Conservation (phyloP, 805 yeast genomes). For the Candida boleticola region DNA sequence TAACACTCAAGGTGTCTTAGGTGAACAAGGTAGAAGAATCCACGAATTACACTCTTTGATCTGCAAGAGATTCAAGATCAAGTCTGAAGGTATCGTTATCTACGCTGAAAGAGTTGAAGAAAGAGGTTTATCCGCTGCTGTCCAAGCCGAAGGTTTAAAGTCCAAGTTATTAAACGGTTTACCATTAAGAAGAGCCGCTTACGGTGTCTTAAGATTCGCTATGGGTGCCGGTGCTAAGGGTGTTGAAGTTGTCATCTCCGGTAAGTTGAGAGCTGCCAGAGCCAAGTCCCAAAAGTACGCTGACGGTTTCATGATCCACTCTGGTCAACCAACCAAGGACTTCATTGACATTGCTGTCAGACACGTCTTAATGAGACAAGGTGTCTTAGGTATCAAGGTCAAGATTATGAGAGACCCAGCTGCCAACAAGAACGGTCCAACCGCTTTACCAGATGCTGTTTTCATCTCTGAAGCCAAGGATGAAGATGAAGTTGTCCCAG, state of each 20-base stretch:
- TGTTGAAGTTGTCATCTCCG: conserved; percentile 99
- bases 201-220: conserved; percentile 99
- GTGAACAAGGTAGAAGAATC: conserved; percentile 99
- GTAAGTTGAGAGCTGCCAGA: conserved; percentile 99
- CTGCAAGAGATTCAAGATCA: conserved; percentile 97
- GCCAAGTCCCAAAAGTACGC: conserved; percentile 99
- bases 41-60: conserved; percentile 96
- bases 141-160: conserved; percentile 98
- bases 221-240: conserved; percentile 99
- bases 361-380: conserved; percentile 99
- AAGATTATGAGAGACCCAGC: conserved; percentile 99
- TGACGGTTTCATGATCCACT: conserved; percentile 99
- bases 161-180: conserved; percentile 98
- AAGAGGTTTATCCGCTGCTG: conserved; percentile 99
- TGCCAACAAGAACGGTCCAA: conserved; percentile 79
- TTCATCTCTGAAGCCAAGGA: conserved; percentile 92
- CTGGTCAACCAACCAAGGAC: conserved; percentile 99
- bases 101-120: conserved; percentile 99
- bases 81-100: conserved; percentile 89
- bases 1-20: conserved; percentile 97
- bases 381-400: conserved; percentile 99
- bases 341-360: conserved; percentile 99
- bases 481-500: conserved; percentile 70
- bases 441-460: conserved; percentile 92
- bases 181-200: conserved; percentile 99